A percentile compares a stretch with the other conserved stretches of the same genome.
Conservation (phyloP, 805 yeast genomes). For the Clavispora santaluciae region DNA sequence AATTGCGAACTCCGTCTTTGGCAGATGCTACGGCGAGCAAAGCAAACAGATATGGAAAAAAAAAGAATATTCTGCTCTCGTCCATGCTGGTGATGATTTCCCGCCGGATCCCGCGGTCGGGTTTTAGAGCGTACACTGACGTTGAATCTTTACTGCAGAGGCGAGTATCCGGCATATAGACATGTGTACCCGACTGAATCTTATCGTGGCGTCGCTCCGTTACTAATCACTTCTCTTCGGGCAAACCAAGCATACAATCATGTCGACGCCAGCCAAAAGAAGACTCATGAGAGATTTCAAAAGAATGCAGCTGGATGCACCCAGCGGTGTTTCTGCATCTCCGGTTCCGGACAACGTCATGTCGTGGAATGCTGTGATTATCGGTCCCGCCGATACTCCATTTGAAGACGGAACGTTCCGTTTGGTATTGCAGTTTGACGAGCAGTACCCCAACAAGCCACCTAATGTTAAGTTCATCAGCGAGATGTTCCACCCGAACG, state of each 20-base stretch:
- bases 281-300: conserved; percentile 98
- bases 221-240: background rate
- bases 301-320: conserved; percentile 95
- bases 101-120: too few relatives aligned
- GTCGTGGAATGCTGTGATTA: conserved; percentile 97
- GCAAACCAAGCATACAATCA: conserved; percentile 18
- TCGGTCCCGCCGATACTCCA: conserved; percentile 97
- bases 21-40: too few relatives aligned
- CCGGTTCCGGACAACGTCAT: conserved; percentile 96
- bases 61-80: too few relatives aligned
- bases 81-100: too few relatives aligned
- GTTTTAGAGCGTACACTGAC: too few relatives aligned
- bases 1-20: too few relatives aligned
- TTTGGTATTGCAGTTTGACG: conserved; percentile 81
- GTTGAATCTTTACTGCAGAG: too few relatives aligned
- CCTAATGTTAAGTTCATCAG: conserved; percentile 87
- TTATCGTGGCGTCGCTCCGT: background rate
- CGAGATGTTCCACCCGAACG: conserved; percentile 98
- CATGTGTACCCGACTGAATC: background rate
- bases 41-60: too few relatives aligned
- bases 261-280: conserved; percentile 99
- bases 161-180: too few relatives aligned
- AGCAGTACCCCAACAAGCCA: conserved; percentile 96
- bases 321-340: conserved; percentile 96
- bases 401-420: conserved; percentile 97